phyloP scores from a whole-genome alignment of 306 rosid species.

The Albizia julibrissin region DNA sequence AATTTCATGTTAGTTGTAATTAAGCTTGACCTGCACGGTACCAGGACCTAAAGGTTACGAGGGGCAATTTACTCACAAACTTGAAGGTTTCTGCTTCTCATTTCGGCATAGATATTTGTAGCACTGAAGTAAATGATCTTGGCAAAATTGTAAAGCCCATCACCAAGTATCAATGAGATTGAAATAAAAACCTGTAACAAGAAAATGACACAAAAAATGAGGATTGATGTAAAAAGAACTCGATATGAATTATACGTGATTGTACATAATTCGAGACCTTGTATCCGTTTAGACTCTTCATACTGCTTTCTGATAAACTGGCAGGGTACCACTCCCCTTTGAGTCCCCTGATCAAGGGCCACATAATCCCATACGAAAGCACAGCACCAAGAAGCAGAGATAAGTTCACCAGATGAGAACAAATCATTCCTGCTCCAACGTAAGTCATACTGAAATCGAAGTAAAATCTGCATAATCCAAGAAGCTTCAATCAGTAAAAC shows the following conservation, averaged over 20 bases:
- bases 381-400: conserved; percentile 91
- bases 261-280: conserved; percentile 51
- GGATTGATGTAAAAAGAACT: conserved; percentile 19
- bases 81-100: conserved; percentile 52
- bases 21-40: background rate
- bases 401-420: conserved; percentile 91
- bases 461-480: conserved; percentile 76
- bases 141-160: conserved; percentile 91
- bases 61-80: conserved; percentile 48
- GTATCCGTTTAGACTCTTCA: conserved; percentile 94
- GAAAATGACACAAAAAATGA: conserved; percentile 12
- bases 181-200: conserved; percentile 85
- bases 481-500: background rate
- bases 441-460: conserved; percentile 97
- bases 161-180: conserved; percentile 90
- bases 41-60: background rate
- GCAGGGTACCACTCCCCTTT: conserved; percentile 97
- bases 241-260: conserved; percentile 9
- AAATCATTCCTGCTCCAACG: conserved; percentile 99
- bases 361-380: conserved; percentile 97
- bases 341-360: conserved; percentile 80
- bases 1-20: background rate
- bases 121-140: conserved; percentile 71
- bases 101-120: conserved; percentile 50
- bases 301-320: conserved; percentile 74